These are phyloP conservation scores for Phytophthora tubulina DNA, from an alignment of 352 stramenopile genomes.

Conservation along the genomic window DNA sequence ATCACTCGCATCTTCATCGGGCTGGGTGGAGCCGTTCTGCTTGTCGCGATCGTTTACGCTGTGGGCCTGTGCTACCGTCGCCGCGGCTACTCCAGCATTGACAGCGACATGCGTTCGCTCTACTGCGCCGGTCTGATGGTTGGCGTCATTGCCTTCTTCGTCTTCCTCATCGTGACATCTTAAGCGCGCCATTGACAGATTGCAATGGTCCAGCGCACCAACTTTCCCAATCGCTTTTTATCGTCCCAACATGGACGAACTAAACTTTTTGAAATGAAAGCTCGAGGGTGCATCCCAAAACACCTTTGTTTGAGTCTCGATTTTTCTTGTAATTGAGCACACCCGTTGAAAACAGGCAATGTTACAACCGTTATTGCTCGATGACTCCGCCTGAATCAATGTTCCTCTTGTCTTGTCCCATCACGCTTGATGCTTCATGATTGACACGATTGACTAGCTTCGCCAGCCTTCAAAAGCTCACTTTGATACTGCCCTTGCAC, in stretches of 20 bases:
- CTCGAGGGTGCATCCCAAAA: not conserved
- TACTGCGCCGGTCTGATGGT: conserved; percentile 71
- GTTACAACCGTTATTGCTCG: conserved; percentile 3
- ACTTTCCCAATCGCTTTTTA: conserved; percentile 24
- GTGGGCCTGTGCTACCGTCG: conserved; percentile 70
- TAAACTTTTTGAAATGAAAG: conserved; percentile 38
- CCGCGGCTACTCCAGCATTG: conserved; percentile 71
- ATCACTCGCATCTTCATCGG: conserved; percentile 52
- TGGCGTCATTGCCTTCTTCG: conserved; percentile 72
- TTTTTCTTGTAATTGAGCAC: not conserved
- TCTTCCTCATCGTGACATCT: conserved; percentile 69
- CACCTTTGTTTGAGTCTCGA: not conserved
- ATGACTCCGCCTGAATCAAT: conserved; percentile 1
- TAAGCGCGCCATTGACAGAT: conserved; percentile 32
- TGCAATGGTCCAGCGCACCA: conserved; percentile 5
- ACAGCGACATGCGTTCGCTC: conserved; percentile 67
- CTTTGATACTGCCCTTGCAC: not conserved
- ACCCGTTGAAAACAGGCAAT: not conserved
- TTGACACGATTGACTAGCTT: conserved; percentile 3
- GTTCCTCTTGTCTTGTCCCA: conserved; percentile 15
- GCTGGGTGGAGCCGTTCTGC: conserved; percentile 47
- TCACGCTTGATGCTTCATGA: conserved; percentile 10
- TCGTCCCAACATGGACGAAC: conserved; percentile 5
- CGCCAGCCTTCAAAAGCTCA: not conserved
- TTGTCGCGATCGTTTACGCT: conserved; percentile 54